Evolutionary conservation across 345 rosid genomes (phyloP), one percentile per base, ranked within the genome.

Genomic region (Euphorbia tirucalli): DNA sequence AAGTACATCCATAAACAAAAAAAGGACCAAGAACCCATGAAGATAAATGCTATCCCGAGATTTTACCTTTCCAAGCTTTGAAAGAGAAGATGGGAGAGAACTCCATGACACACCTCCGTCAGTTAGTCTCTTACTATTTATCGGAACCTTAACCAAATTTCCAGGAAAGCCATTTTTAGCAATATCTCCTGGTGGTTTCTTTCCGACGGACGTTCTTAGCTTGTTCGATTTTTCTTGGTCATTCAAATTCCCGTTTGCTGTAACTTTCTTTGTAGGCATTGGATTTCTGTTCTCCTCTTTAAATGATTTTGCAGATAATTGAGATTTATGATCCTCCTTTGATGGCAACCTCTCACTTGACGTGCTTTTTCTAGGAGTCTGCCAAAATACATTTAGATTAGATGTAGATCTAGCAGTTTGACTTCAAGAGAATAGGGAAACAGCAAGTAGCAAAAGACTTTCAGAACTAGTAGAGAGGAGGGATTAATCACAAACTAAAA

Each of bases 51-150:
- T 66, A 61, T 35, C 57, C 65, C 44, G 65, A 66, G 41, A 68
- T 7, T 66, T 73, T 86, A 95, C 99, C 97, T 88, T 93, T 74
- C 99, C 99, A 39, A 92, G 90, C 85, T 80, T 88, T 25, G 93
- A 81, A 80, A 95, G 89, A 66, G 98, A 88, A 27, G 92, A 81
- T 31, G 99, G 94, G 25, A 92, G 94, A 5, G 93, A 79, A 78
- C 66, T 61, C 98, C 99, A 92, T 44, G 92, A 79, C 78, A 90
- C 77, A 80, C 71, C 85, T 69, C 86, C 88, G 62, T 90, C 90
- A 11, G 88, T 87, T 78, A 88, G 72, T 83, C 82, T 85, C 86
- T 79, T 83, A 79, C 89, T 74, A 69, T 75, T 90, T 49, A 88
- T 68, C n/a, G 96, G 77, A 69, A 92, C 81, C 88, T 85, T 92